These are phyloP conservation scores for Leishmania tarentolae DNA, from an alignment of 208 protist species.

Conservation along the genomic window DNA sequence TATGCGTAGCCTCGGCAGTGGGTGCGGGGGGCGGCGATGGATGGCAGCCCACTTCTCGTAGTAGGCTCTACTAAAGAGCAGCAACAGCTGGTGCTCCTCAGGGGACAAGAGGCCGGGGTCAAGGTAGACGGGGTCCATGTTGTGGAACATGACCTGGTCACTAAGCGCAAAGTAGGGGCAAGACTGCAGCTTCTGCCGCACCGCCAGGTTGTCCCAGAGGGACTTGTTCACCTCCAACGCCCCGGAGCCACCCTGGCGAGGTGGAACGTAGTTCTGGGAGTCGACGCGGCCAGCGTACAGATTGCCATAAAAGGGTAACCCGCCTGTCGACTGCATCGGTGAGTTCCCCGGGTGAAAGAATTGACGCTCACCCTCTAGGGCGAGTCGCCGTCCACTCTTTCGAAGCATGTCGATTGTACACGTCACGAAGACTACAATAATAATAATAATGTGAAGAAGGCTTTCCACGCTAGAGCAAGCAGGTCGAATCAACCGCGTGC, in stretches of 20 bases:
- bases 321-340: constrained; percentile 56
- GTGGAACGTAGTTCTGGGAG: constrained; percentile 73
- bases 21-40: constrained; percentile 53
- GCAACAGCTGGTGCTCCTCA: constrained; percentile 86
- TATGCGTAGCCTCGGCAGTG: constrained; percentile 63
- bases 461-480: not conserved
- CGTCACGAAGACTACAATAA: not conserved
- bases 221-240: constrained; percentile 46
- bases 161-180: constrained; percentile 90
- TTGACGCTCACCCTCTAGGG: constrained; percentile 65
- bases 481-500: not conserved
- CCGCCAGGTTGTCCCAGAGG: constrained; percentile 70
- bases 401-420: constrained; percentile 29
- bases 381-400: constrained; percentile 32
- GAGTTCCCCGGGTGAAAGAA: constrained; percentile 62
- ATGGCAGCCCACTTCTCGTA: constrained; percentile 86
- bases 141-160: constrained; percentile 88
- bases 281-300: constrained; percentile 83
- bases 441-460: not conserved
- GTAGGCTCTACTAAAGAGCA: constrained; percentile 85
- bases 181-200: constrained; percentile 54
- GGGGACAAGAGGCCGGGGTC: constrained; percentile 80
- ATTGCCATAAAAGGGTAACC: constrained; percentile 88
- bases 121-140: constrained; percentile 86
- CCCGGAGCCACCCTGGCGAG: constrained; percentile 55